These are phyloP conservation scores for Chlorociboria aeruginascens DNA, from an alignment of 495 filamentous ascomycete genomes.

Conservation along the genomic window DNA sequence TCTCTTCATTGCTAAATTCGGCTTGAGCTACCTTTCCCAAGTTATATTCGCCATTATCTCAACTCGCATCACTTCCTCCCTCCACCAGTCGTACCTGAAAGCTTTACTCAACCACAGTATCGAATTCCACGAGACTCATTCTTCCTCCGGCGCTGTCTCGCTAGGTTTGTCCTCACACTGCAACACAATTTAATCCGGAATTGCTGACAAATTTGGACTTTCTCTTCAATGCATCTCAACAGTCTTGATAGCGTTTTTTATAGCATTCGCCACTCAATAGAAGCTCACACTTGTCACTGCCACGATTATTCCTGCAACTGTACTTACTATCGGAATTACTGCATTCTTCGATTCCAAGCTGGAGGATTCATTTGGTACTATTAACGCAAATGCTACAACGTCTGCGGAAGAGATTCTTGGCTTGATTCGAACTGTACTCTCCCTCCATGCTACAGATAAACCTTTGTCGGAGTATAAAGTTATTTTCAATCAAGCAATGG, in stretches of 20 bases:
- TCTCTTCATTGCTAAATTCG: slow-evolving; percentile 47
- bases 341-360: slow-evolving; percentile 45
- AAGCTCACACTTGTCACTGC: slow-evolving; percentile 35
- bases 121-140: slow-evolving; percentile 40
- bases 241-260: slow-evolving; percentile 48
- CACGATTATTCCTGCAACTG: slow-evolving; percentile 35
- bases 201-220: slow-evolving; percentile 1
- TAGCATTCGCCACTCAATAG: slow-evolving; percentile 38
- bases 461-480: too few relatives aligned
- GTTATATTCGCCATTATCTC: slow-evolving; percentile 46
- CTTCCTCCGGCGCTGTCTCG: slow-evolving; percentile 38
- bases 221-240: slow-evolving; percentile 42
- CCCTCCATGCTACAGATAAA: too few relatives aligned
- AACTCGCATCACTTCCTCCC: slow-evolving; percentile 44
- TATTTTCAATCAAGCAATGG: too few relatives aligned
- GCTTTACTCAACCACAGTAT: slow-evolving; percentile 46
- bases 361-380: slow-evolving; percentile 42
- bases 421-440: slow-evolving; percentile 29
- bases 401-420: slow-evolving; percentile 37
- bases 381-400: slow-evolving; percentile 42
- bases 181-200: slow-evolving; percentile 46
- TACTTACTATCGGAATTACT: slow-evolving; percentile 49
- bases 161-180: slow-evolving; percentile 42
- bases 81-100: slow-evolving; percentile 45
- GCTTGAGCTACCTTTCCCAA: slow-evolving; percentile 25